A percentile compares a stretch with the other conserved stretches of the same genome.
Evolutionary conservation across 176 grass and related monocot species (phyloP).

Genomic region (Carex scoparia): DNA sequence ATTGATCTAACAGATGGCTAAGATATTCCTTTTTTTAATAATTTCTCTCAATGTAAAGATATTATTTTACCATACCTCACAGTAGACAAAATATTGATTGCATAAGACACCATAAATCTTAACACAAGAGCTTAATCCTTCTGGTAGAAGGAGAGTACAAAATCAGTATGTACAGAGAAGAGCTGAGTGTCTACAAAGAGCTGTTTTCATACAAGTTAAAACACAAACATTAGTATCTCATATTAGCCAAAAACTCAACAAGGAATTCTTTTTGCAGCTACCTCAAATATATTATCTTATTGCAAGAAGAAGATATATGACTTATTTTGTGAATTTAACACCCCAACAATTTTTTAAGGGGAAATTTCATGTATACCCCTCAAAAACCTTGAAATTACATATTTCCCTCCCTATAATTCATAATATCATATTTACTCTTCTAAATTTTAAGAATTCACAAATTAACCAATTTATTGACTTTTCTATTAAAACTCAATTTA

Average conservation of each 20-base stretch:
- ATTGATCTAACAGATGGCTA: background rate
- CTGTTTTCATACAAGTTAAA: constrained; percentile 38
- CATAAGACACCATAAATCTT: constrained; percentile 5
- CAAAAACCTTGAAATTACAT: too few relatives aligned
- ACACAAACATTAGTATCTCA: background rate
- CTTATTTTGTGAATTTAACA: background rate
- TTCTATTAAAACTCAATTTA: too few relatives aligned
- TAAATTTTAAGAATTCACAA: too few relatives aligned
- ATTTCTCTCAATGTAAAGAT: background rate
- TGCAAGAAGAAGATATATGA: background rate
- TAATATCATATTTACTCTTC: too few relatives aligned
- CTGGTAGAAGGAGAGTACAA: constrained; percentile 99
- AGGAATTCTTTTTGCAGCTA: background rate
- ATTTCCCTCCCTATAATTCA: too few relatives aligned
- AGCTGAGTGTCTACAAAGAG: constrained; percentile 93
- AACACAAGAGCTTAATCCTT: constrained; percentile 50
- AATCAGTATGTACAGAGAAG: constrained; percentile 96
- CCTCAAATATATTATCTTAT: background rate
- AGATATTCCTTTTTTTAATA: background rate
- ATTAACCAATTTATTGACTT: too few relatives aligned
- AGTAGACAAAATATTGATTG: background rate
- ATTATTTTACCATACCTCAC: background rate
- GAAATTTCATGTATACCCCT: too few relatives aligned
- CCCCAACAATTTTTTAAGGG: background rate
- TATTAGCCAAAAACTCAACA: background rate